Evolutionary conservation across 2,329 filamentous ascomycete genomes (phyloP), one percentile per base, ranked within the genome.

Genomic region (Tetracladium maxilliforme): DNA sequence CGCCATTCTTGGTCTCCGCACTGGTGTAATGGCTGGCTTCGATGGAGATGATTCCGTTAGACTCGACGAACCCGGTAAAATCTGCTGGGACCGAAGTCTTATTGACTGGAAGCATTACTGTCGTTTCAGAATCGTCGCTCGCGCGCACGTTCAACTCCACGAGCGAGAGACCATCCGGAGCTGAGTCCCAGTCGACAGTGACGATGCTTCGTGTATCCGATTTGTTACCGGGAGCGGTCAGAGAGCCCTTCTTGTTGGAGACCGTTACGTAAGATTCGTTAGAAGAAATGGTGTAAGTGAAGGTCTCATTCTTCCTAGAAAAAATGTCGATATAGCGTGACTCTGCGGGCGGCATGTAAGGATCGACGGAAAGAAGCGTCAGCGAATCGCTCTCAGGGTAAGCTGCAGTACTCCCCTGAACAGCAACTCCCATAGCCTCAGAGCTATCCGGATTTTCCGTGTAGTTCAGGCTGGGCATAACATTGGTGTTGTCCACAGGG

Each of bases 311-410:
- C 10, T 72, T 71, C 4, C 70, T 60, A 6, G 59, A 61, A 37
- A 68, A 79, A 15, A 79, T 51, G 14, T 78, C 73, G 27, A 78
- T 65, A 55, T 64, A 77, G 19, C 70, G 58, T 0, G 51, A 56
- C 10, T n/a, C 8, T n/a, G n/a, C n/a, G 2, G 44, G 38, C 0
- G 61, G 55, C 2, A 69, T 67, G 29, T 72, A 76, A 0, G 60
- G 64, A 31, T 68, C 69, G 29, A 78, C 53, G 0, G 61, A 50
- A 7, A 64, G 64, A 4, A 74, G 48, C 0, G 58, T 56, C 4
- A 44, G 9, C 1, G 40, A 40, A 7, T 71, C 54, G 3, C 61
- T 60, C 11, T 66, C 68, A 0, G 50, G 44, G 2, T 50, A 38
- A 10, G 43, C 33, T 1, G 41, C 42, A 9, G 30, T 32, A 11